Evolutionary conservation across 2,329 filamentous ascomycete genomes (phyloP).

Genomic region (Fusarium sp.): DNA sequence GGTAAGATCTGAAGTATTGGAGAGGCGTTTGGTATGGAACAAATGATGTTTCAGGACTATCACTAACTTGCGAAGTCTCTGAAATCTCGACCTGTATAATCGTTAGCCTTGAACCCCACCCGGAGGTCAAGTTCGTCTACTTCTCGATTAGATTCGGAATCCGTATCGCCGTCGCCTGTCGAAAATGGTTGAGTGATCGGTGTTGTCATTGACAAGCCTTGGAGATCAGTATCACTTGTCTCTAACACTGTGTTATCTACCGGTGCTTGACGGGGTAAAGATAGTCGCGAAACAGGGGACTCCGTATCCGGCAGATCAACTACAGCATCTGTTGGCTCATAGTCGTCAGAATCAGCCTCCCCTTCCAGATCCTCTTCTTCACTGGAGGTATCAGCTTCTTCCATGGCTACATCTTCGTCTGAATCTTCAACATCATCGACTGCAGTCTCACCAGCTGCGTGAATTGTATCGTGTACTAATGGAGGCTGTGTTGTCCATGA

Average conservation of each 20-base stretch:
- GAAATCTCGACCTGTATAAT: constrained; percentile 35
- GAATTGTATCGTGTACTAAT: constrained; percentile 1
- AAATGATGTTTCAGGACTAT: constrained; percentile 45
- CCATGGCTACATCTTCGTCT: constrained; percentile 45
- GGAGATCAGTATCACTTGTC: constrained; percentile 48
- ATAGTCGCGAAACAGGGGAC: constrained; percentile 12
- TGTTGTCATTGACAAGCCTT: constrained; percentile 40
- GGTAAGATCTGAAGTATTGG: constrained; percentile 85
- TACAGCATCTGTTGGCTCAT: constrained; percentile 67
- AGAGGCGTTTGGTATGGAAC: constrained; percentile 86
- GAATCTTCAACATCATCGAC: constrained; percentile 15
- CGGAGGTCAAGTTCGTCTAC: constrained; percentile 55
- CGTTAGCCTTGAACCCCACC: constrained; percentile 37
- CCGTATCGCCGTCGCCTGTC: constrained; percentile 43
- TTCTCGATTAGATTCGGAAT: constrained; percentile 55
- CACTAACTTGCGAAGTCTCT: constrained; percentile 7
- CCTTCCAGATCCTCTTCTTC: constrained; percentile 47
- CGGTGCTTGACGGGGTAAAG: constrained; percentile 26
- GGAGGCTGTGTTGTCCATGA: not conserved
- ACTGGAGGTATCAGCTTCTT: constrained; percentile 39
- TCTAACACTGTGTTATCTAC: constrained; percentile 42
- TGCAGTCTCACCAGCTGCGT: not conserved
- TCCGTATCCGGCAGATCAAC: constrained; percentile 31
- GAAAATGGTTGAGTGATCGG: constrained; percentile 52
- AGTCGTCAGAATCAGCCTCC: constrained; percentile 62